Conservation (phyloP, 352 stramenopile genomes). For the Pythium oligandrum region DNA sequence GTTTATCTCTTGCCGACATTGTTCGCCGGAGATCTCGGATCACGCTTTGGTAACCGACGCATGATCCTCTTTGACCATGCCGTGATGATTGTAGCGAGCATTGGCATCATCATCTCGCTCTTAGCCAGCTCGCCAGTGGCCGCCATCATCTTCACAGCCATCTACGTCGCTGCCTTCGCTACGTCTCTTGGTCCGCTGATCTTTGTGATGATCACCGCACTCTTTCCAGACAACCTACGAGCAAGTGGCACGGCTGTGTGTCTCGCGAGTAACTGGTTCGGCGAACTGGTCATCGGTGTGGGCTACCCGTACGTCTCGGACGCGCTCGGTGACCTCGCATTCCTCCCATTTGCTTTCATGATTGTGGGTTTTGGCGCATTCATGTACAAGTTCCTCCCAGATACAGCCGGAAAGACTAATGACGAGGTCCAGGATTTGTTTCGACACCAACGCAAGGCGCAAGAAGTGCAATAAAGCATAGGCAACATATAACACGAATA, state of each 20-base stretch:
- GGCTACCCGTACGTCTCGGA: constrained; percentile 43
- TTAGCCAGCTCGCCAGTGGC: constrained; percentile 20
- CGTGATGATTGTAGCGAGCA: constrained; percentile 42
- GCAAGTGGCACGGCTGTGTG: constrained; percentile 37
- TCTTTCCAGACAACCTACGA: constrained; percentile 58
- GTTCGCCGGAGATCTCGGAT: constrained; percentile 26
- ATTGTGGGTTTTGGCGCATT: constrained; percentile 31
- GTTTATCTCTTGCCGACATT: constrained; percentile 55
- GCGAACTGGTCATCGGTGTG: constrained; percentile 47
- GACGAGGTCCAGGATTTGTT: too few relatives aligned
- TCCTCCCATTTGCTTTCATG: constrained; percentile 44
- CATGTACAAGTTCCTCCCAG: constrained; percentile 37
- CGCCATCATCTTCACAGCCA: constrained; percentile 44
- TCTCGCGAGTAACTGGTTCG: constrained; percentile 47
- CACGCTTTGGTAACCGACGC: constrained; percentile 37
- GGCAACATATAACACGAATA: too few relatives aligned
- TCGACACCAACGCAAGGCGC: too few relatives aligned
- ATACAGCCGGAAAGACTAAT: constrained; percentile 48
- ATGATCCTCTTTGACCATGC: constrained; percentile 40
- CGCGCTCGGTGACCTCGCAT: constrained; percentile 32
- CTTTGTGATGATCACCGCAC: constrained; percentile 41
- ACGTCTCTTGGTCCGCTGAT: constrained; percentile 49
- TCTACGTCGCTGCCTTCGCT: constrained; percentile 41
- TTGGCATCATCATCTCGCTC: constrained; percentile 41
- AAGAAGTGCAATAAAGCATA: too few relatives aligned